Conservation (phyloP, 2,329 filamentous ascomycete species). For the Mariannaea elegans region DNA sequence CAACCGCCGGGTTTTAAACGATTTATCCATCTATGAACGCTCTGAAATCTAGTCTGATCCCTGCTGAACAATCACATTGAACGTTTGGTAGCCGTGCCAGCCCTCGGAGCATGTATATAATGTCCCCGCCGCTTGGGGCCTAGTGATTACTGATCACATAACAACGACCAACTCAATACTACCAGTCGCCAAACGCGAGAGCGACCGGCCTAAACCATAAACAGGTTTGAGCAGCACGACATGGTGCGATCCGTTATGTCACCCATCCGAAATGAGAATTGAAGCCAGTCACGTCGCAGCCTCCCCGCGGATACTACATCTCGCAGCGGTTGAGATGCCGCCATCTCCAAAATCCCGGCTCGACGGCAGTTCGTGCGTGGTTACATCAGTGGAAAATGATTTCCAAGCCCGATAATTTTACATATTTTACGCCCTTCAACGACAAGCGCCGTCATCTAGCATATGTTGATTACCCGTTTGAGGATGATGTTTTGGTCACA, state of each 20-base stretch:
- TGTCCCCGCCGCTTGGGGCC: neutral
- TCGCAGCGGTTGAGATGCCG: neutral
- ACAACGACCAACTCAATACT: neutral
- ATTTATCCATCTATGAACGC: no score
- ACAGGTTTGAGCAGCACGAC: neutral
- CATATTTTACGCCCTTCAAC: no score
- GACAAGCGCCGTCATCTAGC: neutral
- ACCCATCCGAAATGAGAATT: neutral
- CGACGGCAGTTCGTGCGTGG: no score
- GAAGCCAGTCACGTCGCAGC: neutral
- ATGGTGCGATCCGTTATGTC: neutral
- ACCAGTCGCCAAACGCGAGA: neutral
- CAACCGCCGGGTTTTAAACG: no score
- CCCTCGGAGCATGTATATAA: conserved; percentile 12
- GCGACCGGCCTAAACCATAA: neutral
- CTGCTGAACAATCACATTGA: conserved; percentile 2
- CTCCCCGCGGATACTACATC: neutral
- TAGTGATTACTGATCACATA: conserved; percentile 18
- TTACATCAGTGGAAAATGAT: no score
- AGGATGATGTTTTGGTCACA: no score
- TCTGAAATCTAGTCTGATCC: neutral
- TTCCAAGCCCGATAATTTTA: no score
- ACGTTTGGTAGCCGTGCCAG: neutral
- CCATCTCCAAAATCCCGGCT: neutral
- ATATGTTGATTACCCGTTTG: neutral